phyloP scores from a whole-genome alignment of 2,329 filamentous ascomycete species.

The Colletotrichum scovillei region DNA sequence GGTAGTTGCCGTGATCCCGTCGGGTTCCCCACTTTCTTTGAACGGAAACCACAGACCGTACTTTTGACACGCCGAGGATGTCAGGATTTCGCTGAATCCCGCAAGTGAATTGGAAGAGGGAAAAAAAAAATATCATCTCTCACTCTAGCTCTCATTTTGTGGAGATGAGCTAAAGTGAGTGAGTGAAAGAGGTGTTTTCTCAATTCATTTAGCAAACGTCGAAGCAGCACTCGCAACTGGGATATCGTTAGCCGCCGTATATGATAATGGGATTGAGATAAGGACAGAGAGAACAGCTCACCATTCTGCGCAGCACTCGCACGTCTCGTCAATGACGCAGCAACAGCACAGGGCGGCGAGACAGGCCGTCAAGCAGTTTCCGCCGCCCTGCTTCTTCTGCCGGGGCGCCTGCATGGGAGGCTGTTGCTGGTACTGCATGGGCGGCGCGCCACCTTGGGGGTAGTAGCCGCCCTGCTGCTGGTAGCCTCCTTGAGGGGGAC shows the following conservation, averaged over 20 bases:
- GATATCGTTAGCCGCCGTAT: constrained; percentile 5
- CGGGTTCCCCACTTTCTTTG: not conserved
- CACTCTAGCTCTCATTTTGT: not conserved
- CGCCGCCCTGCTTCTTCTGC: constrained; percentile 44
- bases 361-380: constrained; percentile 58
- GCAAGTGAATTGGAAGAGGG: no score
- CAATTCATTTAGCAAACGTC: constrained; percentile 37
- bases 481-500: constrained; percentile 44
- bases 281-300: constrained; percentile 41
- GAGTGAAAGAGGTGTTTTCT: not conserved
- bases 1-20: not conserved
- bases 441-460: constrained; percentile 46
- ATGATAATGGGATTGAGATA: not conserved
- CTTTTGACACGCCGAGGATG: constrained; percentile 4
- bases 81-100: not conserved
- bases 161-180: not conserved
- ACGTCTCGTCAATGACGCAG: constrained; percentile 61
- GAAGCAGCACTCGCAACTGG: constrained; percentile 51
- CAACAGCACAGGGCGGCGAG: constrained; percentile 62
- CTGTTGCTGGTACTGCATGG: constrained; percentile 57
- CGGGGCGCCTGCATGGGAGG: constrained; percentile 42
- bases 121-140: not conserved
- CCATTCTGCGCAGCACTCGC: constrained; percentile 56
- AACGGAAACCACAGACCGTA: not conserved
- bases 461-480: constrained; percentile 46